Percentiles rank a stretch among this genome's conserved stretches.
phyloP scores from a whole-genome alignment of 805 yeast genomes.

The Torulaspora gathmanii region DNA sequence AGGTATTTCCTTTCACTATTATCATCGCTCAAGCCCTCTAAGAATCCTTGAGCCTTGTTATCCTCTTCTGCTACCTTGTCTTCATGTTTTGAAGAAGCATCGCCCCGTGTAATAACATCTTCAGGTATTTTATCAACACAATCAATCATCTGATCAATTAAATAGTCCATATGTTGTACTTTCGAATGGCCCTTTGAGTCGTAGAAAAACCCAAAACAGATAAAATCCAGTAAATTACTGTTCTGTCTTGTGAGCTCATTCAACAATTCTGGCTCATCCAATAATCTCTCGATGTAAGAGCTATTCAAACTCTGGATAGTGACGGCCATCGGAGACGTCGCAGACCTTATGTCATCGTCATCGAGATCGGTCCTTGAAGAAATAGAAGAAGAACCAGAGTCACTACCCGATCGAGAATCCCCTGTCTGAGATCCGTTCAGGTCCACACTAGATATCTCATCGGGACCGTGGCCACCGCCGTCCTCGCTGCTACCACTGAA shows the following conservation, averaged over 20 bases:
- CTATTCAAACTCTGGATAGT: constrained; percentile 19
- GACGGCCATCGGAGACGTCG: constrained; percentile 10
- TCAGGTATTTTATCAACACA: constrained; percentile 23
- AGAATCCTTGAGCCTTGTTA: constrained; percentile 2
- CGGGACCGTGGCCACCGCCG: constrained; percentile 1
- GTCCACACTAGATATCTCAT: constrained; percentile 6
- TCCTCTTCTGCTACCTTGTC: not conserved
- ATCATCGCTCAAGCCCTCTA: constrained; percentile 21
- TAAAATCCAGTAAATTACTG: constrained; percentile 43
- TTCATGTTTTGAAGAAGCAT: not conserved
- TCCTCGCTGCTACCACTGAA: constrained; percentile 4
- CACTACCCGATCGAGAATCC: constrained; percentile 1
- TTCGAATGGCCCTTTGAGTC: constrained; percentile 15
- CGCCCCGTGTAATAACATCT: constrained; percentile 2
- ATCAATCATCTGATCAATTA: constrained; percentile 29
- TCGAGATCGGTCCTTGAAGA: constrained; percentile 15
- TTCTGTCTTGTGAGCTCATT: constrained; percentile 40
- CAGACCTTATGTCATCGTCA: constrained; percentile 13
- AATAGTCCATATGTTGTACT: constrained; percentile 30
- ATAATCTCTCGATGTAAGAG: constrained; percentile 36
- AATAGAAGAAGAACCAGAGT: constrained; percentile 5
- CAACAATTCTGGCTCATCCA: constrained; percentile 41
- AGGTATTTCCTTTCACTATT: constrained; percentile 13
- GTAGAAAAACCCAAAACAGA: constrained; percentile 44
- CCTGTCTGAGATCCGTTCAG: not conserved